Conservation (phyloP, 2,329 filamentous ascomycete genomes). For the Monilinia fructigena region DNA sequence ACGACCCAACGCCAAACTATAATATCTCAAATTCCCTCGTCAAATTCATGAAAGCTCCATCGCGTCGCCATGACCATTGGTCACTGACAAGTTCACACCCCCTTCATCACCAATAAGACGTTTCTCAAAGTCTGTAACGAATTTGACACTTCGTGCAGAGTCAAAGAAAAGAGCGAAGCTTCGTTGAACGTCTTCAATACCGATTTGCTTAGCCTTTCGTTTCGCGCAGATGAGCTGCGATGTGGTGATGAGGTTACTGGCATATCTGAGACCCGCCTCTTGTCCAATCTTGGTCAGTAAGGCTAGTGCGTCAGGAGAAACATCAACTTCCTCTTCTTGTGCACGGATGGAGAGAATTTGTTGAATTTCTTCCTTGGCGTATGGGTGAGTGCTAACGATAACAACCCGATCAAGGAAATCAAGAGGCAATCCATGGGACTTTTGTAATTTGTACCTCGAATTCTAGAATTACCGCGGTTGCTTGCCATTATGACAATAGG, state of each 20-base stretch:
- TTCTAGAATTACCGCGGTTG: conserved; percentile 88
- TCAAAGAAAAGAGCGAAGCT: conserved; percentile 96
- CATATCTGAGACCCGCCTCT: conserved; percentile 88
- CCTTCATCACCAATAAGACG: conserved; percentile 88
- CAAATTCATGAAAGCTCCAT: conserved; percentile 54
- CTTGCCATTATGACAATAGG: conserved; percentile 99
- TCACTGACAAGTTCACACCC: conserved; percentile 65
- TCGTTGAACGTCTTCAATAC: conserved; percentile 84
- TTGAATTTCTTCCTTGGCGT: conserved; percentile 78
- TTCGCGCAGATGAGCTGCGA: conserved; percentile 85
- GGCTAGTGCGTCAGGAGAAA: conserved; percentile 84
- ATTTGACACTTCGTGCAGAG: conserved; percentile 80
- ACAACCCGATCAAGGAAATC: conserved; percentile 96
- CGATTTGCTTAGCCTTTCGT: conserved; percentile 79
- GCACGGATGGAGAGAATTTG: conserved; percentile 92
- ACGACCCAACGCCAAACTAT: conserved; percentile 18
- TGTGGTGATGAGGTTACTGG: conserved; percentile 96
- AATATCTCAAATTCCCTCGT: neutral
- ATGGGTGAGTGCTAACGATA: conserved; percentile 91
- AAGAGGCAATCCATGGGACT: conserved; percentile 88
- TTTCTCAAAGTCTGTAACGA: conserved; percentile 87
- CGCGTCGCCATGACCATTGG: conserved; percentile 60
- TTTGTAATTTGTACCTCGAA: conserved; percentile 89
- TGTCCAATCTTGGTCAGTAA: conserved; percentile 93
- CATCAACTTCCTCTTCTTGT: conserved; percentile 92